Evolutionary conservation across 148 eudicot genomes (phyloP).

Genomic region (Polygonum aviculare): DNA sequence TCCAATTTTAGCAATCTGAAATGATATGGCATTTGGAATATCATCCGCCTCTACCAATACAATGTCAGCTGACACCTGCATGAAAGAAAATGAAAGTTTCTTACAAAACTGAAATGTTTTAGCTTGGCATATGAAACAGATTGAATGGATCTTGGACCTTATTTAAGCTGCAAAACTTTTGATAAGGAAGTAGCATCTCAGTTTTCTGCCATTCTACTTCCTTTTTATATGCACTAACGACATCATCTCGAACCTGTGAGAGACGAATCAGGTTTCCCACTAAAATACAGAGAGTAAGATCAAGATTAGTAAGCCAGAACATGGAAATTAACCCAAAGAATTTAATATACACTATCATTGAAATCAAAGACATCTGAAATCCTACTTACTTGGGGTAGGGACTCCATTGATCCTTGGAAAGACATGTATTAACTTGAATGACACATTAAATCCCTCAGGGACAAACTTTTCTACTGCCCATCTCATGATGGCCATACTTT

Average conservation of each 20-base stretch:
- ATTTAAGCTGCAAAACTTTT: constrained; percentile 27
- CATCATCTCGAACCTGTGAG: constrained; percentile 66
- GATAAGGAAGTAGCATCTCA: constrained; percentile 59
- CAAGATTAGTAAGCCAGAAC: constrained; percentile 2
- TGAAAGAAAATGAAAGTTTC: neutral
- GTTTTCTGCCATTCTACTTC: constrained; percentile 72
- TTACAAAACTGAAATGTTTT: neutral
- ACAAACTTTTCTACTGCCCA: constrained; percentile 80
- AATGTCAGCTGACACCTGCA: constrained; percentile 60
- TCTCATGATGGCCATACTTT: constrained; percentile 42
- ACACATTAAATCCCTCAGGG: constrained; percentile 33
- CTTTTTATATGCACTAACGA: constrained; percentile 54
- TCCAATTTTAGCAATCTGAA: constrained; percentile 27
- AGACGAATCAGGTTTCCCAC: constrained; percentile 77
- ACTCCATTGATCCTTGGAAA: constrained; percentile 55
- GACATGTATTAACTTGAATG: constrained; percentile 66
- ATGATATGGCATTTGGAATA: constrained; percentile 37
- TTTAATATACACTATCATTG: neutral
- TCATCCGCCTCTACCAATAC: constrained; percentile 70
- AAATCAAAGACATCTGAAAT: neutral
- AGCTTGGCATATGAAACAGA: neutral
- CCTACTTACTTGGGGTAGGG: constrained; percentile 82
- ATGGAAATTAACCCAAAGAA: neutral
- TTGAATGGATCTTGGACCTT: constrained; percentile 27
- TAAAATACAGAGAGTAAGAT: constrained; percentile 6